Evolutionary conservation across 139 green algal genomes (phyloP), one percentile per base, ranked within the genome.

Genomic region (Picochlorum sp.): DNA sequence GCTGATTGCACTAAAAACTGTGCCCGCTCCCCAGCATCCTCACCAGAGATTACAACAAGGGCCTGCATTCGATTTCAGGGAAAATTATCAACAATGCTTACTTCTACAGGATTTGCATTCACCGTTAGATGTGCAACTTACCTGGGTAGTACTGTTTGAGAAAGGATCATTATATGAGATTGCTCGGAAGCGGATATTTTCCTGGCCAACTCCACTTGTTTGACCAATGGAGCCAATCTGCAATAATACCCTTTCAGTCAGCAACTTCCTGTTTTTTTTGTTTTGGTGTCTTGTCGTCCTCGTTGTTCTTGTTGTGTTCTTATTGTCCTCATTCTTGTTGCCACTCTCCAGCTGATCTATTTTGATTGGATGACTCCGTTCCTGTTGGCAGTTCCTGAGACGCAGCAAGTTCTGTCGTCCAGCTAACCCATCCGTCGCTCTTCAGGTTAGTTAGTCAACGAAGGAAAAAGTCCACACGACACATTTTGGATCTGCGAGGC

Each of bases 241-340:
- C n/a, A 54, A 65, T 32, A 26, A 57, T 52, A 26, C 16, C 20
- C 21, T 49, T 18, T 20, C 21, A 34, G 23, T 16, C 57, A 65
- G 23, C 20, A 51, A 23, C 20, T 32, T 28, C n/a, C 44, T 49
- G 23, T 65, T 65, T 20, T 15, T 15, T 20, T 65, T 65, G 58
- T 65, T 65, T 65, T 52, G 6, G 57, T 65, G 58, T 65, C 6
- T 65, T 65, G 21, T 65, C 57, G 20, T 52, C 6, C 2, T 52
- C 28, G 58, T 52, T 52, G 58, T 65, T 52, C 16, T 65, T 59
- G 23, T 65, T 65, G 44, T 15, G 21, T 32, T 32, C 18, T 50
- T 23, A 30, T 65, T 65, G 44, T 14, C 57, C 20, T 65, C 6
- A 52, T 65, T 58, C n/a, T 65, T 65, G 18, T 64, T 64, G 23